Base-by-base conservation (phyloP, 2,329 filamentous ascomycete species). In the Dothideomycetes sp. region DNA sequence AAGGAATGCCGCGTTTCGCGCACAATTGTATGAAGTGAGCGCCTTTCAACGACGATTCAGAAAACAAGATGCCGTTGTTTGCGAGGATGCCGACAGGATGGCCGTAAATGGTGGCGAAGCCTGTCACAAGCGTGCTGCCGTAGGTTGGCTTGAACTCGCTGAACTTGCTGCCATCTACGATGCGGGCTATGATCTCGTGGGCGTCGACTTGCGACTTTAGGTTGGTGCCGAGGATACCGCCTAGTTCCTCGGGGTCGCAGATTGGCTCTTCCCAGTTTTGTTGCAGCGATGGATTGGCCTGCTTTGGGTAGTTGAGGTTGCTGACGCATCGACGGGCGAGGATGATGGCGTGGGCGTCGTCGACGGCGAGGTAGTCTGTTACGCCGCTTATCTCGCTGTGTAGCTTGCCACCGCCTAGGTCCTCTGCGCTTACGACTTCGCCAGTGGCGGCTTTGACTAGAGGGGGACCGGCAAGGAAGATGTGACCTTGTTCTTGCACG, bases 11-110 rank as follows among this genome's bases (percentile, higher is more conserved):
- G 41, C 91, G 81, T 62, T 95, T 87, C 19, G 82, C 74, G 66
- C 89, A 96, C 4, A 98, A 76, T 63, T 98, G 85, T 53, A 96
- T 86, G 61, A 98, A 98, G 64, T 98, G 91, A 0, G 91, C 87
- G 27, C 88, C 91, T 64, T 98, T 98, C 45, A 94, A 72, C 7
- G 86, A 80, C 8, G 84, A 87, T 37, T 87, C 77, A 40, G 84
- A 86, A 68, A 96, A 93, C 5, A 98, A 72, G 52, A 96, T 94
- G 40, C 91, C 91, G 52, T 95, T 91, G 67, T 96, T 96, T 47
- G 89, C 89, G 14, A 98, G 72, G 52, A 98, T 93, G 46, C 89
- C 89, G 14, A 96, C 86, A 39, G 77, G 83, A 49, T 94, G 83
- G 32, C 88, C 87, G 61, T 94, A 84, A 55, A 96, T 94, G 51